phyloP scores from a whole-genome alignment of 306 rosid genomes.

The Begonia fuchsioides region DNA sequence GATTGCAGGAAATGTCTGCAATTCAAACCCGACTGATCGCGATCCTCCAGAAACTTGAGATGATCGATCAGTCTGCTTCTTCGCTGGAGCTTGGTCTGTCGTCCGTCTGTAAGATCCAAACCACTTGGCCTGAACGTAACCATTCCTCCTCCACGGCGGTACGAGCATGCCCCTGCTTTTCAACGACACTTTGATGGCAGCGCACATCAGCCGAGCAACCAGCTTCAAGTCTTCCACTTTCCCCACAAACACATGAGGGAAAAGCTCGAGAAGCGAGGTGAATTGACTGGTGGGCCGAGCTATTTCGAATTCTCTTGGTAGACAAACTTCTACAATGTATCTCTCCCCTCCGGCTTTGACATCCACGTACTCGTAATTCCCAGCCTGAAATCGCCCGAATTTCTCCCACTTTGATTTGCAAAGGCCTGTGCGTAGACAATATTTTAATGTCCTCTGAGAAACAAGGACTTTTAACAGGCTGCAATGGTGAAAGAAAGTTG shows the following conservation, averaged over 20 bases:
- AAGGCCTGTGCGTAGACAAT: constrained; percentile 33
- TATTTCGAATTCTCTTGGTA: constrained; percentile 42
- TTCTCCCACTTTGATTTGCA: constrained; percentile 79
- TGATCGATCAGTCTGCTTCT: constrained; percentile 2
- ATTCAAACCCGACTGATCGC: constrained; percentile 28
- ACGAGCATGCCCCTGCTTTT: constrained; percentile 26
- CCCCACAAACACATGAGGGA: constrained; percentile 51
- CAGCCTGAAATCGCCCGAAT: constrained; percentile 34
- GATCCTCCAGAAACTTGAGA: constrained; percentile 3
- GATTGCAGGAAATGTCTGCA: constrained; percentile 3
- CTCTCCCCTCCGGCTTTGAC: constrained; percentile 32
- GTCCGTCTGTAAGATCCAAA: constrained; percentile 55
- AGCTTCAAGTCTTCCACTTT: constrained; percentile 38
- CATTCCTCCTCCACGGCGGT: constrained; percentile 81
- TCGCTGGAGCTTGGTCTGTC: constrained; percentile 22
- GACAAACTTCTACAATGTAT: constrained; percentile 42
- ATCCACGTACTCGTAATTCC: constrained; percentile 60
- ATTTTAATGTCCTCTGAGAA: too few species aligned
- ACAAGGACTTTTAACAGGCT: too few species aligned
- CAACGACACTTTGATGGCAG: constrained; percentile 53
- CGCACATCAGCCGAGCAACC: constrained; percentile 47
- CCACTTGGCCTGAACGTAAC: constrained; percentile 71
- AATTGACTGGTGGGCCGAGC: constrained; percentile 63
- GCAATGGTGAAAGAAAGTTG: too few species aligned
- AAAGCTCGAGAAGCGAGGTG: constrained; percentile 26